Base-by-base conservation (phyloP, 306 rosid species). In the Quercus cerris region DNA sequence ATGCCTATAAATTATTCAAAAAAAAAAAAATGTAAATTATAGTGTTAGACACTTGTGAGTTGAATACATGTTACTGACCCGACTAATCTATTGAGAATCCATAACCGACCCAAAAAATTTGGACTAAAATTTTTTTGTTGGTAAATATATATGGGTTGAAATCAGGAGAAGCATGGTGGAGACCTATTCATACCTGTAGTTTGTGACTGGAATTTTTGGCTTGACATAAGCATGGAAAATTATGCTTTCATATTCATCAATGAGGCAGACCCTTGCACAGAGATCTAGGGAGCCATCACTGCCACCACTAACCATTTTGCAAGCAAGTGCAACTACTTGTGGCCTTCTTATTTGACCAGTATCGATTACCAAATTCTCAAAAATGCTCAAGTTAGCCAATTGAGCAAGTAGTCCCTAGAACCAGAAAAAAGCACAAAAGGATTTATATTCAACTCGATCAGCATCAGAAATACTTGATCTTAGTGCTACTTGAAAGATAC, bases 221-320 rank as follows among this genome's bases (percentile, higher is more conserved):
- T 77, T 96, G 76, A 96, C 97, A 80, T 90, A 91, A 77, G 93
- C 74, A 68, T 91, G 93, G 83, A 96, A 91, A 71, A 96, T 85
- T 55, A 96, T 84, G 82, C 88, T 96, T 68, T 96, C 99, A 4
- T 61, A 62, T 59, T 93, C 97, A 81, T 96, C 98, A 33, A 82
- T 85, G 63, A 96, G 84, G 91, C 97, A 96, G 38, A 96, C 85
- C 88, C 94, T 89, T 57, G 89, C 99, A 80, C 98, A 93, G 1
- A 96, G 77, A 79, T 96, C 98, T 0, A 96, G 71, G 63, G 97
- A 89, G 19, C 97, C 97, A 82, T 91, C 99, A 41, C 90, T 79
- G 80, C 99, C 98, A 6, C 97, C 46, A 2, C 98, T 97, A 33
- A 90, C 98, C 97, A 89, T 91, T 81, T 90, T 96, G 88, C 99